Conservation (phyloP, 2,329 filamentous ascomycete genomes). For the Dactylellina sp. region DNA sequence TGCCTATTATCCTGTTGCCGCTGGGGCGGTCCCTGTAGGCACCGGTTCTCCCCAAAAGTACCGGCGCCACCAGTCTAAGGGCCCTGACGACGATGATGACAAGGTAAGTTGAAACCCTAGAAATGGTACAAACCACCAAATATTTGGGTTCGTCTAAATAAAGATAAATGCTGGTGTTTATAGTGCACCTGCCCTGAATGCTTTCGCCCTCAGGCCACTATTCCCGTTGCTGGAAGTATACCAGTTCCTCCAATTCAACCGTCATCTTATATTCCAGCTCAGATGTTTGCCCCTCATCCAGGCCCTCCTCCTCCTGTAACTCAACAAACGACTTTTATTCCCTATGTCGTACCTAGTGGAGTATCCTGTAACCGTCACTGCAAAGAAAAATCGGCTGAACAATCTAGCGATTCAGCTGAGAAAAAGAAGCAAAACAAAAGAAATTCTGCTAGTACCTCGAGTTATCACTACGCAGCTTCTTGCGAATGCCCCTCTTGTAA, state of each 20-base stretch:
- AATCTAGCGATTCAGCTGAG: constrained; percentile 7
- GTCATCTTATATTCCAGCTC: constrained; percentile 28
- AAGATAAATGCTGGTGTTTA: neutral
- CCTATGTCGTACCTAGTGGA: constrained; percentile 26
- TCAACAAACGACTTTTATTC: constrained; percentile 50
- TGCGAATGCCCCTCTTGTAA: constrained; percentile 49
- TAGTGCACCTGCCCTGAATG: constrained; percentile 48
- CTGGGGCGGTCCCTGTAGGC: constrained; percentile 7
- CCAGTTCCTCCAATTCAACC: neutral
- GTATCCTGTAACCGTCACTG: constrained; percentile 13
- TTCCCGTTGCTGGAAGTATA: neutral
- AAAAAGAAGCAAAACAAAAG: constrained; percentile 13
- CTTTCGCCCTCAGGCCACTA: neutral
- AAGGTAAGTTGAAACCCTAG: constrained; percentile 16
- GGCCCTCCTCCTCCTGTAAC: neutral
- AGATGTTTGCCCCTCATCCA: constrained; percentile 18
- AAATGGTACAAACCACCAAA: neutral
- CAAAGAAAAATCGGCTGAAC: constrained; percentile 2
- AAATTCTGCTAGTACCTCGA: constrained; percentile 23
- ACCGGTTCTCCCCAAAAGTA: neutral
- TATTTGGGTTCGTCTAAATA: neutral
- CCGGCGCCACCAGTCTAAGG: constrained; percentile 11
- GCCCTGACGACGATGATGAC: constrained; percentile 24
- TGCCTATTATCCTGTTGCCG: constrained; percentile 40
- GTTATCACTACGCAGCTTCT: constrained; percentile 24